Base-by-base conservation (phyloP, 1,284 basidiomycete species). In the Ganoderma leucocontextum region DNA sequence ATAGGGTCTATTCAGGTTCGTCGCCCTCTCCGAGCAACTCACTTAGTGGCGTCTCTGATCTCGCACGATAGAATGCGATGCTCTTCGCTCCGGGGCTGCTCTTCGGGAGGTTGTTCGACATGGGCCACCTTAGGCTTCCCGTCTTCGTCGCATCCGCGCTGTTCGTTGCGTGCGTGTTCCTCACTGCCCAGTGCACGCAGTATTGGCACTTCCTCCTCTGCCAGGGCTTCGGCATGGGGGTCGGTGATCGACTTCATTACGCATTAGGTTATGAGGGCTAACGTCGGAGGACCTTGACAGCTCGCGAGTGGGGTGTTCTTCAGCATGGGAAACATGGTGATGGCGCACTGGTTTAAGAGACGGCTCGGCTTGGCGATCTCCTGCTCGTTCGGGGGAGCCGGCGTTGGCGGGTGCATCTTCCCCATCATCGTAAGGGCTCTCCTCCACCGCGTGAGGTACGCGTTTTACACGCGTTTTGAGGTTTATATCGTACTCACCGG, bases 271-370 rank as follows among this genome's bases (percentile, higher is more conserved):
- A n/a, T 19, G 1, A 4, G 19, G 2, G n/a, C 36, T 38, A 4
- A 38, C 35, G 19, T 17, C 19, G 29, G 5, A 7, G 55, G 5
- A 12, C 15, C 22, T 38, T 10, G 4, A 4, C 36, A 58, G 55
- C 33, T 58, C 55, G 55, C 55, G 36, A 38, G 55, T 8, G 55
- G 55, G 4, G 35, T 58, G 15, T 22, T 58, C 55, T 58, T 58
- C 55, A 58, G 38, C 35, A 58, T 58, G 55, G 35, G 35, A 22
- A 58, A 38, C 36, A 58, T 58, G 55, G 35, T 58, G 17, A 58
- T 73, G 25, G 53, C 73, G 10, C 86, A 87, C 72, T 87, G 86
- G 82, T 88, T 84, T 71, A 78, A 80, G 60, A 80, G 77, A 59
- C 77, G 78, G 62, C 77, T 79, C 39, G 78, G 79, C 8, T 63